Base-by-base conservation (phyloP, 306 rosid species). In the Betula pendula region DNA sequence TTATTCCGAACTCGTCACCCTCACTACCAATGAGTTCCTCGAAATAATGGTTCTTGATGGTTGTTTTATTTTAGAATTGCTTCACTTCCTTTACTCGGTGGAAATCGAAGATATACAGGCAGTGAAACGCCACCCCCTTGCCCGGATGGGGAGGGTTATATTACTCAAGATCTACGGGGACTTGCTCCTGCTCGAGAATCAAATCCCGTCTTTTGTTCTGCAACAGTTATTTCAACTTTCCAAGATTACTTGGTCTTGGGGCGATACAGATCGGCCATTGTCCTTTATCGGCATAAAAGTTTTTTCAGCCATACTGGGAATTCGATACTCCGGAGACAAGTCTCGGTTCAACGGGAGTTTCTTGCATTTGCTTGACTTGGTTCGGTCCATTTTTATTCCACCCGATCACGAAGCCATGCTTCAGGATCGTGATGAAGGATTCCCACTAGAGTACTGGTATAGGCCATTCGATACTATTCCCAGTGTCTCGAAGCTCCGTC, bases 1-100 rank as follows among this genome's bases (percentile, higher is more conserved):
- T 35, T 86, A 86, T 62, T 74, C 84, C 29, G 85, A 81, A 40
- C 68, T 22, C 3, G 69, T 81, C 16, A 13, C 3, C 5, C 15
- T 55, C 63, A 8, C 13, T 4, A 17, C n/a, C 10, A 14, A 13
- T 60, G 40, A 29, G 42, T 60, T 60, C 38, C n/a, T 60, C 2
- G 67, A 60, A 60, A 60, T 29, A 11, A 60, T 60, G 20, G 42
- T 60, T 27, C 4, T 60, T 15, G 67, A 60, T 60, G 67, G 67
- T 2, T 60, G 42, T 29, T 60, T 60, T 15, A 29, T 60, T 12
- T 2, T 60, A 6, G 67, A 60, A 31, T 12, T 29, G 10, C 8
- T 60, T 16, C n/a, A 1, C 8, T 12, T 13, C 38, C 9, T 29
- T 15, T 14, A 15, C 19, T 5, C 0, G 0, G 0, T 1, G 1